Percentiles rank a stretch among this genome's conserved stretches.
These are phyloP conservation scores for Coprinellus micaceus DNA, from an alignment of 768 basidiomycete genomes.

Conservation along the genomic window DNA sequence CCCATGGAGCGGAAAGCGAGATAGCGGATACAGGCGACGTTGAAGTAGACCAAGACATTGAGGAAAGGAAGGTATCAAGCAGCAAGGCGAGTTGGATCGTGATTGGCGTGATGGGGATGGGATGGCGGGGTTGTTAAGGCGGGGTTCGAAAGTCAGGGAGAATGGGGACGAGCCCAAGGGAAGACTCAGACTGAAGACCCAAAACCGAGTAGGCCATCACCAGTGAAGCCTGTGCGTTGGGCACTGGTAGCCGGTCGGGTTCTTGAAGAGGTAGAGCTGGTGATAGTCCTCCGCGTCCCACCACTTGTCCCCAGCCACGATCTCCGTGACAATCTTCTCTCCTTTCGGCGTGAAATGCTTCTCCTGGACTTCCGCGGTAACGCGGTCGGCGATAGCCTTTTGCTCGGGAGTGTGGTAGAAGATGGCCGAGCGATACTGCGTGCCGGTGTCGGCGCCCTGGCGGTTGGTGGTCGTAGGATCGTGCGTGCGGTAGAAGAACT, in stretches of 20 bases:
- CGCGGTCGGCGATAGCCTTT: slow-evolving; percentile 60
- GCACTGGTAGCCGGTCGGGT: slow-evolving; percentile 89
- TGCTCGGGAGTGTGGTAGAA: slow-evolving; percentile 79
- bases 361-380: slow-evolving; percentile 80
- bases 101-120: no score
- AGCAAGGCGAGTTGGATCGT: no score
- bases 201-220: slow-evolving; percentile 46
- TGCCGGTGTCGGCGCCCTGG: slow-evolving; percentile 61
- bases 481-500: slow-evolving; percentile 94
- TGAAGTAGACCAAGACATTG: background rate
- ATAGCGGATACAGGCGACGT: no score
- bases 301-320: slow-evolving; percentile 70
- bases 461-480: slow-evolving; percentile 83
- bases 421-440: slow-evolving; percentile 93
- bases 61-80: no score
- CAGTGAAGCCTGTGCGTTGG: slow-evolving; percentile 84
- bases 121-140: no score
- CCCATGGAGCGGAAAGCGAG: no score
- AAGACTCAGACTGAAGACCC: no score
- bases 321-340: slow-evolving; percentile 74
- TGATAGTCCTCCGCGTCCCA: slow-evolving; percentile 82
- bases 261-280: slow-evolving; percentile 79
- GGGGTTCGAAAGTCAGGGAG: no score
- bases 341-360: slow-evolving; percentile 76
- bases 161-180: no score